These are phyloP conservation scores for Fagus sylvatica DNA, from an alignment of 306 rosid genomes.

Conservation along the genomic window DNA sequence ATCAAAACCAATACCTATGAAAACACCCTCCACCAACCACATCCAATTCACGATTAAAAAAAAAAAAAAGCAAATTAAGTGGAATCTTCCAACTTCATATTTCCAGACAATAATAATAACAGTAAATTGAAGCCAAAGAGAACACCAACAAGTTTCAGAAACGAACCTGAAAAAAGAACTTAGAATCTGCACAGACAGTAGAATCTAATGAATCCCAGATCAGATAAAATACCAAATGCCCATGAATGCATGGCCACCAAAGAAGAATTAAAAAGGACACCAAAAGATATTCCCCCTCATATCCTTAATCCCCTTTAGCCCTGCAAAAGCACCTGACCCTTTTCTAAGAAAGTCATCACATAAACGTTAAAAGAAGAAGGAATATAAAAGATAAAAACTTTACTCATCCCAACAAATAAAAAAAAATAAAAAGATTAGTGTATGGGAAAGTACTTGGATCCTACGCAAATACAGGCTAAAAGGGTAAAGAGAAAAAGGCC, in stretches of 20 bases:
- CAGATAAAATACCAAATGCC: slow-evolving; percentile 50
- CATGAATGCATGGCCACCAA: slow-evolving; percentile 44
- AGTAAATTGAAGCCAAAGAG: slow-evolving; percentile 4
- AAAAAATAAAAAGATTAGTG: slow-evolving; percentile 26
- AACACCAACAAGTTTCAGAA: slow-evolving; percentile 19
- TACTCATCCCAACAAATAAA: background rate
- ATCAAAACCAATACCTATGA: background rate
- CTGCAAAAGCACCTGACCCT: slow-evolving; percentile 18
- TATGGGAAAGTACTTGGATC: slow-evolving; percentile 45
- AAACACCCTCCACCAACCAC: slow-evolving; percentile 29
- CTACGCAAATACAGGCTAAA: slow-evolving; percentile 53
- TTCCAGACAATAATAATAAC: slow-evolving; percentile 13
- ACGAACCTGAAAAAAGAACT: slow-evolving; percentile 47
- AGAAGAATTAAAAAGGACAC: slow-evolving; percentile 24
- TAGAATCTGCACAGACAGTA: slow-evolving; percentile 34
- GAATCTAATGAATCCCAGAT: slow-evolving; percentile 30
- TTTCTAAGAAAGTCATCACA: slow-evolving; percentile 13
- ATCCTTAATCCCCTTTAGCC: slow-evolving; percentile 28
- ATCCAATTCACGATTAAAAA: slow-evolving; percentile 29
- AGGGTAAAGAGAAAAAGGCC: slow-evolving; percentile 23
- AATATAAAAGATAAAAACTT: background rate
- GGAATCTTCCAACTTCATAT: slow-evolving; percentile 14
- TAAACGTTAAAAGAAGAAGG: slow-evolving; percentile 8
- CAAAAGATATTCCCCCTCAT: slow-evolving; percentile 29
- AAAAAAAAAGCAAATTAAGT: slow-evolving; percentile 23